Base-by-base conservation (phyloP, 306 rosid genomes). In the Parietaria judaica region DNA sequence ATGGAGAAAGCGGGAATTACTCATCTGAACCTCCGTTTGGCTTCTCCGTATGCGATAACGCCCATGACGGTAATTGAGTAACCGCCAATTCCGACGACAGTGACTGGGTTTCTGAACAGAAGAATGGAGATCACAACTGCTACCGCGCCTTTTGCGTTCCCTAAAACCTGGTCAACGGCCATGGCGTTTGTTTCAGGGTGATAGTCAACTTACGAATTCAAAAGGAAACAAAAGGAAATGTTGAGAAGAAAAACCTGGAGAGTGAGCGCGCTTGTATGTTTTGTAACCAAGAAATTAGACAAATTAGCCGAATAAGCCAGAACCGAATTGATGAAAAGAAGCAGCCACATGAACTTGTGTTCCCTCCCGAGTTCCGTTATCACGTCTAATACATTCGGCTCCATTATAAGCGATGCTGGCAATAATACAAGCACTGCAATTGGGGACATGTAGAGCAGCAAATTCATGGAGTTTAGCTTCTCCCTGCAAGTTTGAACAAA, bases 81-180 rank as follows among this genome's bases (percentile, higher is more conserved):
- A 23, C 99, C 95, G 16, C 74, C 94, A 75, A 92, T 92, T 61
- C 99, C 99, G 45, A 92, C 3, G 63, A 79, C 73, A 8, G 96
- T 92, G 62, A 92, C 99, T 0, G 95, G 96, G 71, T 92, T 88
- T 80, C 85, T 86, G 78, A 92, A 92, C 52, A 92, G 13, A n/a
- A 92, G 86, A 55, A 92, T 92, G n/a, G 99, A 88, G 80, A 92
- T 86, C 36, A 86, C 99, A 50, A 92, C 99, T 14, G 99, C 96
- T 39, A 88, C 95, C 3, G 99, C 97, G 36, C 99, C 99, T 72
- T 92, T 92, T 3, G 99, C 99, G 74, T 92, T 92, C 65, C 99
- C 99, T 68, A 92, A 72, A 3, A 92, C 95, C 99, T 92, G 82
- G 14, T 72, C 60, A 58, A 12, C 8, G 38, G 56, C 66, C 60